Evolutionary conservation across 1,284 basidiomycete genomes (phyloP).

Genomic region (Trichosporon ovoides): DNA sequence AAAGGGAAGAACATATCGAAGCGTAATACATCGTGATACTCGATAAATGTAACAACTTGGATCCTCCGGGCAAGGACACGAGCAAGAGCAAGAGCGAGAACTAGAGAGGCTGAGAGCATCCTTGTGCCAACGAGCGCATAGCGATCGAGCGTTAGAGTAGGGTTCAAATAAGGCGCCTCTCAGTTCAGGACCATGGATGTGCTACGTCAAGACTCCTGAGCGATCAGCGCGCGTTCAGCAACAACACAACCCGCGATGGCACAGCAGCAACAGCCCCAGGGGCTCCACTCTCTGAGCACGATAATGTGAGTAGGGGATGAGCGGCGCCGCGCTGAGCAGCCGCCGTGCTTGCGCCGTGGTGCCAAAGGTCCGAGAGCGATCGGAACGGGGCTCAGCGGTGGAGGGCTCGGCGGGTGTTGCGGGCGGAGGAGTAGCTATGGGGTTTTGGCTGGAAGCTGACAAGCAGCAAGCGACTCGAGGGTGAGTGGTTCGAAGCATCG

Average conservation of each 20-base stretch:
- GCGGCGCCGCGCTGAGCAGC: neutral
- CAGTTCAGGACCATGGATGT: too few species aligned
- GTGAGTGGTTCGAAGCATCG: conserved; percentile 51
- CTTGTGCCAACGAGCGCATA: too few species aligned
- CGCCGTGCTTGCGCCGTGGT: neutral
- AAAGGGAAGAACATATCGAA: too few species aligned
- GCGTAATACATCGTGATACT: too few species aligned
- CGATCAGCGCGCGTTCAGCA: neutral
- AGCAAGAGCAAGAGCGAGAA: too few species aligned
- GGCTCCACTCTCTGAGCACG: conserved; percentile 43
- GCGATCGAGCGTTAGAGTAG: too few species aligned
- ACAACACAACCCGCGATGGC: conserved; percentile 15
- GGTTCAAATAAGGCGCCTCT: too few species aligned
- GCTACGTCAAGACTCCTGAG: conserved; percentile 3
- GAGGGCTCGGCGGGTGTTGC: neutral
- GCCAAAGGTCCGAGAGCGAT: neutral
- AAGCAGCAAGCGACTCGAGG: conserved; percentile 50
- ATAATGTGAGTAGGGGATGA: conserved; percentile 36
- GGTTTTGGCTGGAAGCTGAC: neutral
- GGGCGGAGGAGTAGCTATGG: neutral
- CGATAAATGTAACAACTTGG: too few species aligned
- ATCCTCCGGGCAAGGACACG: too few species aligned
- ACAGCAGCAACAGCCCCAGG: conserved; percentile 26
- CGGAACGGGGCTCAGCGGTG: neutral
- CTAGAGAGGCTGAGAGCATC: too few species aligned